Evolutionary conservation across 148 eudicot genomes (phyloP).

Genomic region (Rhododendron molle): DNA sequence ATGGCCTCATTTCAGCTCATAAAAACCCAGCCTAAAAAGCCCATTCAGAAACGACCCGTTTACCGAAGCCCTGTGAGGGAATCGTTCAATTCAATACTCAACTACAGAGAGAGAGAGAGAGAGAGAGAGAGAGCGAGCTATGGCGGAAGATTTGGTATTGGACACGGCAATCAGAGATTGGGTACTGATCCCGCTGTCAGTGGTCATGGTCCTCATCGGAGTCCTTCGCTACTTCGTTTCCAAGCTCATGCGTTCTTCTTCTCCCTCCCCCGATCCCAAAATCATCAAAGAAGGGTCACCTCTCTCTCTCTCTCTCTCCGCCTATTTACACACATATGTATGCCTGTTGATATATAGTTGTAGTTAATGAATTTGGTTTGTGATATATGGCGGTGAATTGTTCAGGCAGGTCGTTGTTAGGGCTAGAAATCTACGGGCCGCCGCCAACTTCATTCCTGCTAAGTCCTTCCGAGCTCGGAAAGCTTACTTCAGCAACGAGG

Average conservation of each 20-base stretch:
- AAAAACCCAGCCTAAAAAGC: not conserved
- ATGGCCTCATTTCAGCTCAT: not conserved
- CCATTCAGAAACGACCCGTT: not conserved
- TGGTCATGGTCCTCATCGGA: constrained; percentile 93
- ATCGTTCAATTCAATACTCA: not conserved
- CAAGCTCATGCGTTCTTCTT: constrained; percentile 79
- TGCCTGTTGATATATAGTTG: not conserved
- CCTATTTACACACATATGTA: no score
- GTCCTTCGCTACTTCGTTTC: constrained; percentile 94
- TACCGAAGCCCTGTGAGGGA: not conserved
- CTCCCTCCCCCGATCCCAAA: constrained; percentile 69
- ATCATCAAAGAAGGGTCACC: constrained; percentile 90
- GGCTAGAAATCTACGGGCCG: constrained; percentile 79
- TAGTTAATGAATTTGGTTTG: not conserved
- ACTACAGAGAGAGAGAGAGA: not conserved
- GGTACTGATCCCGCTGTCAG: constrained; percentile 84
- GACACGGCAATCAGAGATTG: constrained; percentile 96
- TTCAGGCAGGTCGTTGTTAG: constrained; percentile 80
- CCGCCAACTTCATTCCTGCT: constrained; percentile 79
- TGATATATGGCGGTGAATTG: not conserved
- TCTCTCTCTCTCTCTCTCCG: not conserved
- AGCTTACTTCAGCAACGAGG: constrained; percentile 77
- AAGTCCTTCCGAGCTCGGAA: constrained; percentile 83
- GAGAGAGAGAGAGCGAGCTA: constrained; percentile 12
- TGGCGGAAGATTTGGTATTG: constrained; percentile 92